Evolutionary conservation across 805 yeast genomes (phyloP), one percentile per base, ranked within the genome.

Genomic region (Barnettozyma siamensis): DNA sequence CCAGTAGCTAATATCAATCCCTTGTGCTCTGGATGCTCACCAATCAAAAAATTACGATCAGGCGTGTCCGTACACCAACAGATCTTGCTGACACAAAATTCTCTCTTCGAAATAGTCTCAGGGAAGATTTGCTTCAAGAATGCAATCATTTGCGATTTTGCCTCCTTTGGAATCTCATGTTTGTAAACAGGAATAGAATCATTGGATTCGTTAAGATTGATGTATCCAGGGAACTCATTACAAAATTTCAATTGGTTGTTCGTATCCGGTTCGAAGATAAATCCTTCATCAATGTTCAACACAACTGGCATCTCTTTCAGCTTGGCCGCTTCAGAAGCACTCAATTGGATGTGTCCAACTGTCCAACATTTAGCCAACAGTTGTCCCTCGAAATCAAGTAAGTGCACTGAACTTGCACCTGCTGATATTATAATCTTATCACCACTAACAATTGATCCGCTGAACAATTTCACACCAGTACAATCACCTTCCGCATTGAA

Each of bases 361-460:
- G 71, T 61, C 66, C 67, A 67, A 34, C 67, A 62, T 41, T 64
- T 66, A 23, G 70, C 69, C 4, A 62, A 42, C 11, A 67, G 45
- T 39, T 66, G 71, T 4, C 57, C 58, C 31, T 59, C 40, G 47
- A 64, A 64, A 41, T 67, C 66, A 11, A 66, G 37, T 21, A 68
- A 42, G 35, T 55, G 57, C 24, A 53, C 51, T 0, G 70, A 59
- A n/a, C 54, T 54, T 3, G 73, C 72, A 34, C 72, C 73, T 3
- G 70, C 68, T 42, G 60, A 49, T 3, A 68, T 47, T n/a, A 68
- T 59, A 15, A 52, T 53, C 17, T 50, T 57, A 8, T 55, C 57
- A 17, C 61, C 62, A 2, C 38, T 33, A 13, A 61, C 35, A 1
- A 52, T 33, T 13, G 49, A 30, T 1, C 68, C 70, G 23, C 56